Evolutionary conservation across 768 basidiomycete species (phyloP).

Genomic region (Amanita molliuscula): DNA sequence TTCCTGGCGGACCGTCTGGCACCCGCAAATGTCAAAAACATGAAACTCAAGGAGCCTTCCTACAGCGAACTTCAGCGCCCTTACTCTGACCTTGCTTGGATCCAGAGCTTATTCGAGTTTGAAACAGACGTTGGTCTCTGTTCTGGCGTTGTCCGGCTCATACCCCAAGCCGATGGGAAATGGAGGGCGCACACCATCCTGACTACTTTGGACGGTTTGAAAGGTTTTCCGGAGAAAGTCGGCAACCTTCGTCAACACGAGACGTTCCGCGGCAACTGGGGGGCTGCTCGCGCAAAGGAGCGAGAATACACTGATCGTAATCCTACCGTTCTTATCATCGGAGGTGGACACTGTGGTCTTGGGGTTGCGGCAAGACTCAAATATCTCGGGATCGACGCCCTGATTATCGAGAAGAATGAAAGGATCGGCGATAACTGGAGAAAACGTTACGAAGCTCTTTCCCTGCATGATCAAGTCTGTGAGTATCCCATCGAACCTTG

Average conservation of each 20-base stretch:
- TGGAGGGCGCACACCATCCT: conserved; percentile 57
- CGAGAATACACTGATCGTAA: conserved; percentile 34
- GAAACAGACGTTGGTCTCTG: conserved; percentile 38
- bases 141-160: conserved; percentile 43
- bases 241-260: conserved; percentile 32
- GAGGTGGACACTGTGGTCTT: conserved; percentile 61
- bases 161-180: conserved; percentile 28
- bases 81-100: conserved; percentile 45
- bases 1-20: conserved; percentile 41
- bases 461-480: conserved; percentile 62
- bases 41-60: conserved; percentile 12
- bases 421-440: conserved; percentile 60
- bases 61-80: conserved; percentile 23
- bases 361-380: conserved; percentile 58
- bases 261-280: conserved; percentile 48
- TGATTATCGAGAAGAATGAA: conserved; percentile 58
- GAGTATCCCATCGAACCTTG: conserved; percentile 18
- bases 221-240: conserved; percentile 37
- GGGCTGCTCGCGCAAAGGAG: conserved; percentile 29
- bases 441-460: conserved; percentile 54
- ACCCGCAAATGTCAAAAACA: conserved; percentile 13
- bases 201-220: conserved; percentile 49
- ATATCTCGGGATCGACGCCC: conserved; percentile 37
- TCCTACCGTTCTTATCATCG: conserved; percentile 53
- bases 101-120: conserved; percentile 48